A percentile compares a stretch with the other conserved stretches of the same genome.
phyloP scores from a whole-genome alignment of 2,329 filamentous ascomycete species.

The Beauveria pseudobassiana region DNA sequence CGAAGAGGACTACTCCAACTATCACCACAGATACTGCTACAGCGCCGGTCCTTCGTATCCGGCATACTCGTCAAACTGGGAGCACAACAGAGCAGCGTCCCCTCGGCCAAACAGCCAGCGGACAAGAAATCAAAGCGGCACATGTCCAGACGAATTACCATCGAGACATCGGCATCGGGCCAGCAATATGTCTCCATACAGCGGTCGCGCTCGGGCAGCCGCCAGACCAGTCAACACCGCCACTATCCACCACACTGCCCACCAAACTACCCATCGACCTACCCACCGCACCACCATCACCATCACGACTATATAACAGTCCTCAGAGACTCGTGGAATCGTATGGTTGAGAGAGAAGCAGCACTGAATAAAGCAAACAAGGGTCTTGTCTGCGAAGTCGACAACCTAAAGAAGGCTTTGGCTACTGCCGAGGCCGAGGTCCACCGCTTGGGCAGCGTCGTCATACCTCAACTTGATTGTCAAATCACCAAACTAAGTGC shows the following conservation, averaged over 20 bases:
- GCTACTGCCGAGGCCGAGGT: conserved; percentile 28
- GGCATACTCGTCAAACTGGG: conserved; percentile 12
- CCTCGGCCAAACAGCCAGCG: conserved; percentile 3
- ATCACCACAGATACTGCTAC: background rate
- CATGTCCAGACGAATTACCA: conserved; percentile 30
- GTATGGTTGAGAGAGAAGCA: conserved; percentile 28
- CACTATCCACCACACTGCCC: conserved; percentile 19
- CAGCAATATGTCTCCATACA: conserved; percentile 33
- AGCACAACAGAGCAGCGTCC: conserved; percentile 11
- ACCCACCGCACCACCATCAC: conserved; percentile 19
- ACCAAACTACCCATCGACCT: background rate
- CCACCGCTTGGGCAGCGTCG: conserved; percentile 24
- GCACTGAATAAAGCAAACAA: conserved; percentile 28
- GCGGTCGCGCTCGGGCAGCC: conserved; percentile 28
- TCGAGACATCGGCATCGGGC: conserved; percentile 28
- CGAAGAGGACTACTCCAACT: background rate
- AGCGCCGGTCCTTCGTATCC: conserved; percentile 4
- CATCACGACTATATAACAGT: conserved; percentile 29
- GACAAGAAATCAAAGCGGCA: conserved; percentile 6
- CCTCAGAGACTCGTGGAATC: conserved; percentile 29
- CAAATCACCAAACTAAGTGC: conserved; percentile 28
- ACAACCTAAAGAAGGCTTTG: conserved; percentile 28
- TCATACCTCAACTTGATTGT: conserved; percentile 30
- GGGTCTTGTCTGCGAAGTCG: conserved; percentile 24
- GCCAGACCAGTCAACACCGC: conserved; percentile 18